Conservation (phyloP, 139 green algal genomes). For the Prasinococcaceae sp. region DNA sequence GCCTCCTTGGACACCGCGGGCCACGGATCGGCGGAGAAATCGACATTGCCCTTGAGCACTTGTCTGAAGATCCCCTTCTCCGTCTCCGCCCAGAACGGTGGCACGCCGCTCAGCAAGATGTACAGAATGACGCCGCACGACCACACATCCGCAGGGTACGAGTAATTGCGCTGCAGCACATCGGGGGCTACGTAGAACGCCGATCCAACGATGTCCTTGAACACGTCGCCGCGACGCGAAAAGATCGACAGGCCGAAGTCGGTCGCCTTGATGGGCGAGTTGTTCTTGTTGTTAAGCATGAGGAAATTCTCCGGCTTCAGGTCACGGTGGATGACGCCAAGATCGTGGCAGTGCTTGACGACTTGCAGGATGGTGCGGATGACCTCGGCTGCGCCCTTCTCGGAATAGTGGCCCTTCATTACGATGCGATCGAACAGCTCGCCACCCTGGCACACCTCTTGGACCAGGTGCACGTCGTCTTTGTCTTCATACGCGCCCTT, state of each 20-base stretch:
- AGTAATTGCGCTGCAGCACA: constrained; percentile 56
- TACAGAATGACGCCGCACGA: constrained; percentile 81
- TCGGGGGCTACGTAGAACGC: constrained; percentile 92
- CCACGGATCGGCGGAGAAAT: constrained; percentile 53
- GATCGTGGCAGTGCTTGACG: constrained; percentile 74
- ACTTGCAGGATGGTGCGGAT: constrained; percentile 74
- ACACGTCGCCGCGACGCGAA: constrained; percentile 58
- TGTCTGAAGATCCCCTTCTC: constrained; percentile 74
- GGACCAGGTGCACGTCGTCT: constrained; percentile 39
- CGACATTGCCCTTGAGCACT: constrained; percentile 44
- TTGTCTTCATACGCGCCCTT: constrained; percentile 61
- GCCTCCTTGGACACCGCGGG: constrained; percentile 38
- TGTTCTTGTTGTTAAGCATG: constrained; percentile 45
- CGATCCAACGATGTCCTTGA: constrained; percentile 67
- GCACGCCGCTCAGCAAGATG: constrained; percentile 77
- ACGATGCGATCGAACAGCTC: constrained; percentile 92
- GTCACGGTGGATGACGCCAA: constrained; percentile 80
- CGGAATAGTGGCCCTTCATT: constrained; percentile 52
- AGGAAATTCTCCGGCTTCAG: constrained; percentile 93
- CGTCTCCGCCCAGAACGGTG: constrained; percentile 75
- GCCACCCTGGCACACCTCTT: constrained; percentile 75
- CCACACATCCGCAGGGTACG: constrained; percentile 81
- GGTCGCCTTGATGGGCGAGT: constrained; percentile 69
- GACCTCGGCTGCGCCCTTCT: constrained; percentile 62
- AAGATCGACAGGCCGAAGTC: constrained; percentile 88